A percentile compares a stretch with the other conserved stretches of the same genome.
Evolutionary conservation across 163 green algal species (phyloP).

Genomic region (Chlorella variabilis): DNA sequence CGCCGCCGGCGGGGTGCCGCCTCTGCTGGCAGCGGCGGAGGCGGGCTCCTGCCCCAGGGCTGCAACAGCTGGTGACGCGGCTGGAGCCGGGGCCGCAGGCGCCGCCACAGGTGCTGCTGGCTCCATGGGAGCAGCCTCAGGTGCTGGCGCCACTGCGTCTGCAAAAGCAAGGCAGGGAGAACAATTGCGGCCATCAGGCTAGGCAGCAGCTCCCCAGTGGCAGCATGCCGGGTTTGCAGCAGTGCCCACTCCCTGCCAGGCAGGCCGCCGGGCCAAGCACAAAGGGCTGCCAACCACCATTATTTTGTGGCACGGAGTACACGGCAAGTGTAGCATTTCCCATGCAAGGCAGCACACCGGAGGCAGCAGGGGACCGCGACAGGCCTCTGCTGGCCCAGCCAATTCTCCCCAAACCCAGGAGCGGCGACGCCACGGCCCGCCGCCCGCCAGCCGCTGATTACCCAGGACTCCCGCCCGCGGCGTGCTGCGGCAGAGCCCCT

Average conservation of each 20-base stretch:
- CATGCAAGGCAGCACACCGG: neutral
- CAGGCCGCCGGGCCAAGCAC: no score
- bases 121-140: neutral
- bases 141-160: neutral
- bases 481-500: neutral
- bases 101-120: neutral
- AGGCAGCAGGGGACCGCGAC: neutral
- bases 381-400: neutral
- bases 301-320: no score
- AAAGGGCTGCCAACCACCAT: no score
- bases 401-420: no score
- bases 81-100: neutral
- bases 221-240: no score
- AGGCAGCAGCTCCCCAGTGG: neutral
- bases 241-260: no score
- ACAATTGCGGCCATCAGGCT: neutral
- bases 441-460: no score
- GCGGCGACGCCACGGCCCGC: no score
- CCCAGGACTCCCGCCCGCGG: neutral
- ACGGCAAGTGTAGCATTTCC: slow-evolving; percentile 7
- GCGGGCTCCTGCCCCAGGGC: neutral
- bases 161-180: no score
- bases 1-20: neutral
- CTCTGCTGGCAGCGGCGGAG: neutral
- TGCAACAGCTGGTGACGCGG: neutral